Conservation (phyloP, 2,329 filamentous ascomycete genomes). For the Monilinia polystroma region DNA sequence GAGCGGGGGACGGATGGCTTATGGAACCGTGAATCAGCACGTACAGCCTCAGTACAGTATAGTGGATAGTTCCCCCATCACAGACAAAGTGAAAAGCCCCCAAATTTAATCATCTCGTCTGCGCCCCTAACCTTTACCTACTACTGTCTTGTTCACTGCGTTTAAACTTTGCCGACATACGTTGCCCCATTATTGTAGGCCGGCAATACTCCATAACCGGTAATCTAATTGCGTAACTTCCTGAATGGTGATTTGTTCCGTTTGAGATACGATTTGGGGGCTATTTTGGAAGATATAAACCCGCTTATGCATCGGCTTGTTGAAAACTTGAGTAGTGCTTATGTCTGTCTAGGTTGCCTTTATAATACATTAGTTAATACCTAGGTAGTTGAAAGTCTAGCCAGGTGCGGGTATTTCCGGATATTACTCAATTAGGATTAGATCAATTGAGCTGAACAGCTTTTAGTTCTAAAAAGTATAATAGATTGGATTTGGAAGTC, state of each 20-base stretch:
- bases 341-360: not conserved
- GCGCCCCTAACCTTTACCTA: not conserved
- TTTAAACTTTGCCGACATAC: not conserved
- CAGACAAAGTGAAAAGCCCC: conserved; percentile 1
- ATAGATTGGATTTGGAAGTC: too few species aligned
- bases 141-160: too few species aligned
- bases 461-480: too few species aligned
- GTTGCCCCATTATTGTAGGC: not conserved
- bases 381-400: too few species aligned
- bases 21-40: not conserved
- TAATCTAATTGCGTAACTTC: conserved; percentile 2
- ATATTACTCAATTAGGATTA: not conserved
- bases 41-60: not conserved
- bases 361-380: not conserved
- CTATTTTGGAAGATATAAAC: not conserved
- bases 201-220: not conserved
- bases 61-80: not conserved
- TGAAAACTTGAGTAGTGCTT: not conserved
- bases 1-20: not conserved
- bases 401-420: not conserved
- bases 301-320: not conserved
- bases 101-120: conserved; percentile 1
- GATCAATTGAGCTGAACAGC: not conserved
- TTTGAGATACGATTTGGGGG: not conserved
- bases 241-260: not conserved